phyloP scores from a whole-genome alignment of 345 rosid genomes.

The Citrus unshiu region DNA sequence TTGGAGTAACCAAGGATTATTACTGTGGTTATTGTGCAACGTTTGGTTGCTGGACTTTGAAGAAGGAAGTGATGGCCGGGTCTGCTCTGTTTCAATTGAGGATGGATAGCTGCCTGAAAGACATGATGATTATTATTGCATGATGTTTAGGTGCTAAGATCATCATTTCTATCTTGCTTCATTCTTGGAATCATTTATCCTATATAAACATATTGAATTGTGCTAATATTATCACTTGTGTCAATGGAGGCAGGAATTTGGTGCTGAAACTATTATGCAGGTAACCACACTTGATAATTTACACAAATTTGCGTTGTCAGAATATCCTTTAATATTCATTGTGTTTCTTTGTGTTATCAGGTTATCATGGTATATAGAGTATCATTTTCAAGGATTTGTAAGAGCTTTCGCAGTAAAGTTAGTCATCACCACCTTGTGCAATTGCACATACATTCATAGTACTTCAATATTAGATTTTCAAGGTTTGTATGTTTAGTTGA shows the following conservation, averaged over 20 bases:
- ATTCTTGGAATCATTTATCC: too few relatives aligned
- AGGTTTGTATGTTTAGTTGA: too few relatives aligned
- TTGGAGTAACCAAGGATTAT: too few relatives aligned
- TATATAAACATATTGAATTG: background rate
- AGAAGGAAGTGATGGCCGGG: conserved; percentile 34
- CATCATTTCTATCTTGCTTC: background rate
- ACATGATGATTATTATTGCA: conserved; percentile 77
- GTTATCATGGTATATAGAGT: conserved; percentile 85
- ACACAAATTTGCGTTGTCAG: background rate
- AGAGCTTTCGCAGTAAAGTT: too few relatives aligned
- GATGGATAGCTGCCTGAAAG: conserved; percentile 74
- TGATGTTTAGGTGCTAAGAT: conserved; percentile 67
- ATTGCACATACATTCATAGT: too few relatives aligned
- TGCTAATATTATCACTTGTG: conserved; percentile 31
- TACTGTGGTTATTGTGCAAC: too few relatives aligned
- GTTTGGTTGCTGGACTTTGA: background rate
- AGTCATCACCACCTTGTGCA: too few relatives aligned
- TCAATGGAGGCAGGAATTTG: conserved; percentile 91
- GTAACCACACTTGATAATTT: conserved; percentile 30
- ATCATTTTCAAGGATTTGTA: too few relatives aligned
- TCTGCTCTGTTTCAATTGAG: conserved; percentile 95
- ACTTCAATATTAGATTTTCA: too few relatives aligned
- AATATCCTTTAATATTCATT: background rate
- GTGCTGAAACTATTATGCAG: conserved; percentile 73
- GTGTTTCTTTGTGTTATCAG: conserved; percentile 28